phyloP scores from a whole-genome alignment of 2,329 filamentous ascomycete genomes.

The Colletotrichum endophyticum region DNA sequence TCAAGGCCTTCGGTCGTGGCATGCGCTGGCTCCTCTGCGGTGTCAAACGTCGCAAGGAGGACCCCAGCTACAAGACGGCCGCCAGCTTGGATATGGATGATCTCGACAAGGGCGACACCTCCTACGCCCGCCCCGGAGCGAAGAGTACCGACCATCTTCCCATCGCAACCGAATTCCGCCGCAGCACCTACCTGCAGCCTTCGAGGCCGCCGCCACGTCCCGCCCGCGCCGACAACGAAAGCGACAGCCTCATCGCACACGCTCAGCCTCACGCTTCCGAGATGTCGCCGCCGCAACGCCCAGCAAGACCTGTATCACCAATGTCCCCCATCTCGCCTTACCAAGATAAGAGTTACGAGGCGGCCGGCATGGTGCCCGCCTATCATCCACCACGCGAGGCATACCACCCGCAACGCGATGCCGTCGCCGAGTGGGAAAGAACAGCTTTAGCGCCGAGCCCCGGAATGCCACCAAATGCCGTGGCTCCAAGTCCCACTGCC shows the following conservation, averaged over 20 bases:
- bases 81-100: slow-evolving; percentile 40
- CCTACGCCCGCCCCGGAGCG: slow-evolving; percentile 26
- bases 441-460: slow-evolving; percentile 13
- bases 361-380: background rate
- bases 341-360: slow-evolving; percentile 4
- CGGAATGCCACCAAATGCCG: background rate
- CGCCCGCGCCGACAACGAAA: slow-evolving; percentile 37
- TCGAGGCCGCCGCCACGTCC: slow-evolving; percentile 23
- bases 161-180: slow-evolving; percentile 42
- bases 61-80: slow-evolving; percentile 53
- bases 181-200: slow-evolving; percentile 28
- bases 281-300: slow-evolving; percentile 11
- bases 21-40: slow-evolving; percentile 84
- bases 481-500: background rate
- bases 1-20: slow-evolving; percentile 79
- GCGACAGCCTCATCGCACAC: slow-evolving; percentile 46
- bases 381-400: background rate
- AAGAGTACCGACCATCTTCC: slow-evolving; percentile 44
- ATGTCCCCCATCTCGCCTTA: slow-evolving; percentile 8
- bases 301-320: background rate
- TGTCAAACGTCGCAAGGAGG: slow-evolving; percentile 61
- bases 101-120: slow-evolving; percentile 33
- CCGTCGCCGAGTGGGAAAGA: background rate
- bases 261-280: slow-evolving; percentile 29
- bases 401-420: background rate